Evolutionary conservation across 75 land plant species (phyloP).

Genomic region (Pinus albicaulis): DNA sequence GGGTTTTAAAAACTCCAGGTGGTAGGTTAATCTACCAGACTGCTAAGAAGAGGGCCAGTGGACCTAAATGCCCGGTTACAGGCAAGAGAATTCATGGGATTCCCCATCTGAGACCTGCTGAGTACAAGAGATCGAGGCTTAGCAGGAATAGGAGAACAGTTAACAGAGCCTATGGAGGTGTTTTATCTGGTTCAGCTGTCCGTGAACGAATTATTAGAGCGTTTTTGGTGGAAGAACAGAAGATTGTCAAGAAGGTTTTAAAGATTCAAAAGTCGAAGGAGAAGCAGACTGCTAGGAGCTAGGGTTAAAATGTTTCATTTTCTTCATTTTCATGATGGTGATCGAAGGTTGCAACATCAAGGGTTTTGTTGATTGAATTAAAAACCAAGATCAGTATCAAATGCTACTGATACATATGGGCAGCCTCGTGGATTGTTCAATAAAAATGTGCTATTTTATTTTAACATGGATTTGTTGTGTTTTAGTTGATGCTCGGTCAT

Average conservation of each 20-base stretch:
- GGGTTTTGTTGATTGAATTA: too few species aligned
- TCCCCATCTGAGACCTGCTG: slow-evolving; percentile 81
- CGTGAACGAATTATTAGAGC: slow-evolving; percentile 61
- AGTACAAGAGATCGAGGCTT: slow-evolving; percentile 72
- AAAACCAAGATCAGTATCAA: too few species aligned
- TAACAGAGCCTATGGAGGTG: slow-evolving; percentile 88
- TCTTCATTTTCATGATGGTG: too few species aligned
- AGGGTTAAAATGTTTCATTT: neutral
- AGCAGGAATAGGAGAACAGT: slow-evolving; percentile 77
- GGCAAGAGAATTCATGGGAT: slow-evolving; percentile 91
- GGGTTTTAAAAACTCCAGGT: slow-evolving; percentile 75
- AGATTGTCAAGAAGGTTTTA: slow-evolving; percentile 72
- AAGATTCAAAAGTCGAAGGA: slow-evolving; percentile 71
- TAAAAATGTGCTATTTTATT: too few species aligned
- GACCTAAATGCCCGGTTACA: slow-evolving; percentile 80
- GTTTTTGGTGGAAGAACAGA: slow-evolving; percentile 70
- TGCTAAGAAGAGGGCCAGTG: slow-evolving; percentile 75
- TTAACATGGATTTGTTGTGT: too few species aligned
- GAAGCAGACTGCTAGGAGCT: slow-evolving; percentile 39
- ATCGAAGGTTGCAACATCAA: too few species aligned
- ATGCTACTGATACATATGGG: too few species aligned
- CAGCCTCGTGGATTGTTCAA: too few species aligned
- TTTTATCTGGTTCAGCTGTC: slow-evolving; percentile 65
- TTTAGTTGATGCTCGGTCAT: too few species aligned
- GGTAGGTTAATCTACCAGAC: slow-evolving; percentile 77